phyloP scores from a whole-genome alignment of 2,329 filamentous ascomycete genomes.

The Nothopassalora personata region DNA sequence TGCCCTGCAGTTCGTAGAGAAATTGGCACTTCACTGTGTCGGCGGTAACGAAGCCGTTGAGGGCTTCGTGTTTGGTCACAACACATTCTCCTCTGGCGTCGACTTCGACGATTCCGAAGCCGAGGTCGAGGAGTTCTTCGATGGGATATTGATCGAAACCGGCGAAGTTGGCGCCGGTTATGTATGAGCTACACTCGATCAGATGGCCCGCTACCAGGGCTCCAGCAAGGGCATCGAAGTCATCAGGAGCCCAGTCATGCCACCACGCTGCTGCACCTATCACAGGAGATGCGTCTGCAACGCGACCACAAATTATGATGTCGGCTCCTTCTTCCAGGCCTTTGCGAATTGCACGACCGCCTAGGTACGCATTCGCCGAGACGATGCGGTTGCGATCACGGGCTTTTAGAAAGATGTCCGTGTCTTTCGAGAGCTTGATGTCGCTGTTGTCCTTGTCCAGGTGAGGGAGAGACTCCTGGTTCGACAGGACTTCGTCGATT shows the following conservation, averaged over 20 bases:
- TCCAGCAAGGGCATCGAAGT: conserved; percentile 36
- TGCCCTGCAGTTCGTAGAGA: conserved; percentile 51
- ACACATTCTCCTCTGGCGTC: conserved; percentile 32
- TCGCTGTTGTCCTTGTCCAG: conserved; percentile 21
- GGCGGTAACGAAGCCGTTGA: conserved; percentile 36
- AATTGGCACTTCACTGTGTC: conserved; percentile 50
- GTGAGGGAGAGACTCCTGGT: conserved; percentile 18
- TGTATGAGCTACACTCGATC: conserved; percentile 40
- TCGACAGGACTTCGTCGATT: conserved; percentile 16
- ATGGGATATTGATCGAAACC: conserved; percentile 37
- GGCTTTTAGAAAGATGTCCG: conserved; percentile 18
- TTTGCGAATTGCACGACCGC: conserved; percentile 38
- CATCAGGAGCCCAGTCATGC: conserved; percentile 36
- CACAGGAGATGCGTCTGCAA: conserved; percentile 39
- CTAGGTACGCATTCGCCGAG: conserved; percentile 37
- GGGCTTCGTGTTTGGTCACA: conserved; percentile 33
- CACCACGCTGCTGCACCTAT: conserved; percentile 41
- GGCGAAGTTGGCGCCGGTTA: conserved; percentile 38
- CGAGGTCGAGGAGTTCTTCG: conserved; percentile 31
- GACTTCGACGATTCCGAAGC: conserved; percentile 29
- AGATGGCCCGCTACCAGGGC: conserved; percentile 38
- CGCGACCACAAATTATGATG: conserved; percentile 40
- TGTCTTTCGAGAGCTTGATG: conserved; percentile 20
- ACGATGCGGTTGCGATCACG: conserved; percentile 19
- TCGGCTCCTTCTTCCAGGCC: conserved; percentile 38